These are phyloP conservation scores for Dovyalis caffra DNA, from an alignment of 345 rosid species.

Conservation along the genomic window DNA sequence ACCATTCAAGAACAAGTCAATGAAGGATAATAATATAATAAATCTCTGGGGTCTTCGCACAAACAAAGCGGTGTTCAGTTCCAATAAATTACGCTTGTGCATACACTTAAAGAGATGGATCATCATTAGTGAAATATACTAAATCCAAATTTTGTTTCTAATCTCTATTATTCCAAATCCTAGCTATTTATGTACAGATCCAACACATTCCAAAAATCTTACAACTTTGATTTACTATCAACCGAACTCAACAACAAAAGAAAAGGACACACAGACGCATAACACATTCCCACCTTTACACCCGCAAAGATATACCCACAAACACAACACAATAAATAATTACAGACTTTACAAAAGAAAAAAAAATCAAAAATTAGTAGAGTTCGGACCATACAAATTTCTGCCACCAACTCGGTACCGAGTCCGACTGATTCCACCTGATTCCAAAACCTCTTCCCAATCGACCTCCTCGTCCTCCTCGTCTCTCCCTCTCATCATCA, in stretches of 20 bases:
- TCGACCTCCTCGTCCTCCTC: conserved; percentile 16
- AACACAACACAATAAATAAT: background rate
- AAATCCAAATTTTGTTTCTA: conserved; percentile 1
- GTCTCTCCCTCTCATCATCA: conserved; percentile 26
- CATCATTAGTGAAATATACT: background rate
- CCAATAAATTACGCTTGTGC: no score
- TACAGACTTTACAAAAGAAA: conserved; percentile 16
- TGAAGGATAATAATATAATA: no score
- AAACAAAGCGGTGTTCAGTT: no score
- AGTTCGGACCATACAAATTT: conserved; percentile 33
- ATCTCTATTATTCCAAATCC: background rate
- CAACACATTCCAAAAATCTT: background rate
- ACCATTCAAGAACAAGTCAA: background rate
- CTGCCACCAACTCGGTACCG: conserved; percentile 40
- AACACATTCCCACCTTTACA: conserved; percentile 9
- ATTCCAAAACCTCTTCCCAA: conserved; percentile 13
- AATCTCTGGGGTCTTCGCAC: background rate
- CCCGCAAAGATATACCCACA: background rate
- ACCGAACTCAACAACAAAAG: background rate
- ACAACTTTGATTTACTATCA: background rate
- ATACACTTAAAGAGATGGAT: background rate
- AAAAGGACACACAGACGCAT: background rate
- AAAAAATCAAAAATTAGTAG: conserved; percentile 47
- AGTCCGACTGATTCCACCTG: conserved; percentile 39
- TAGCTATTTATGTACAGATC: background rate